Conservation (phyloP, 805 yeast species). For the Kodamaea restingae region DNA sequence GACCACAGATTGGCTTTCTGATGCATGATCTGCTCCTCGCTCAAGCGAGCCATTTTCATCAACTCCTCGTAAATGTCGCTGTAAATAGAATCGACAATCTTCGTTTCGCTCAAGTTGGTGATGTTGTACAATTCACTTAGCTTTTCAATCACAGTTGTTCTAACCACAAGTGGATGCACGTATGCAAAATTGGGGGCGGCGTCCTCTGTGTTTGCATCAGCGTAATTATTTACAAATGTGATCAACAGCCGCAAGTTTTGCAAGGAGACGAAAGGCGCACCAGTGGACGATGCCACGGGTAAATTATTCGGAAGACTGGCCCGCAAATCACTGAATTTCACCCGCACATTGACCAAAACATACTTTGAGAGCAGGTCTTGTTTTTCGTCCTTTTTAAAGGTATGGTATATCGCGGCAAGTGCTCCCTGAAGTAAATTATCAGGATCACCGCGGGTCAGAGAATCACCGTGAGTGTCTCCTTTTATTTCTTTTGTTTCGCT, state of each 20-base stretch:
- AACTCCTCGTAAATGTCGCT: slow-evolving; percentile 58
- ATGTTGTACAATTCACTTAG: slow-evolving; percentile 35
- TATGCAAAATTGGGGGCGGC: slow-evolving; percentile 5
- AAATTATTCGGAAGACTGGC: slow-evolving; percentile 53
- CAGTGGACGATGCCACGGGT: slow-evolving; percentile 44
- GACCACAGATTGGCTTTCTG: slow-evolving; percentile 54
- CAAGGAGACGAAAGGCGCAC: slow-evolving; percentile 52
- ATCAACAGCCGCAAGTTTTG: slow-evolving; percentile 60
- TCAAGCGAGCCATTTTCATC: slow-evolving; percentile 49
- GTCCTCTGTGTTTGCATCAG: slow-evolving; percentile 27
- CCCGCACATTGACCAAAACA: slow-evolving; percentile 62
- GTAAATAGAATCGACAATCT: slow-evolving; percentile 47
- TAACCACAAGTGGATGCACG: slow-evolving; percentile 29
- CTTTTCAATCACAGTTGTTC: slow-evolving; percentile 39
- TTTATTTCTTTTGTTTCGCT: neutral
- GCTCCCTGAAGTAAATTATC: slow-evolving; percentile 35
- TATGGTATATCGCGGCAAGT: slow-evolving; percentile 38
- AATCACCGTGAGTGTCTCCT: neutral
- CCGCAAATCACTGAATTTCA: slow-evolving; percentile 59
- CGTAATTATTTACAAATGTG: slow-evolving; percentile 51
- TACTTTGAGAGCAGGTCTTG: slow-evolving; percentile 33
- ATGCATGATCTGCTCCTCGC: slow-evolving; percentile 44
- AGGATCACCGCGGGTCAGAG: neutral
- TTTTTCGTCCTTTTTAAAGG: slow-evolving; percentile 19
- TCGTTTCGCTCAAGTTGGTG: slow-evolving; percentile 38